Percentiles rank a stretch among this genome's conserved stretches.
Evolutionary conservation across 2,329 filamentous ascomycete genomes (phyloP).

Genomic region (Hirsutella thompsonii): DNA sequence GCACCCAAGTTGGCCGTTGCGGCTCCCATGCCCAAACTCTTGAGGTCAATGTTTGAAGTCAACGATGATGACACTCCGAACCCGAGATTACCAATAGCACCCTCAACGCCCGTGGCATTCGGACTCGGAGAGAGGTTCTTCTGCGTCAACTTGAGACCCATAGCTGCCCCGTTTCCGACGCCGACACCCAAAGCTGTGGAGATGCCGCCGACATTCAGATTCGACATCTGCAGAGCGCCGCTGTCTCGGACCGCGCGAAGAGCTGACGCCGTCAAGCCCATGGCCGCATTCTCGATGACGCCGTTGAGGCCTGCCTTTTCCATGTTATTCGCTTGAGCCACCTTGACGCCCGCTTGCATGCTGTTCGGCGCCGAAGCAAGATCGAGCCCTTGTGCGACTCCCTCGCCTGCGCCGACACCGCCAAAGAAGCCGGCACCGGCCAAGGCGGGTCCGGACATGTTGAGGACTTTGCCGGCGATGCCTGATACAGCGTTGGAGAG

Average conservation of each 20-base stretch:
- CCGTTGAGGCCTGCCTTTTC: constrained; percentile 16
- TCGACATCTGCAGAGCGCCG: constrained; percentile 6
- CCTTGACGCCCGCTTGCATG: constrained; percentile 7
- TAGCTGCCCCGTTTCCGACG: constrained; percentile 11
- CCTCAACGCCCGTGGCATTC: constrained; percentile 9
- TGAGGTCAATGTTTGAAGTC: constrained; percentile 11
- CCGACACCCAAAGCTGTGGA: constrained; percentile 11
- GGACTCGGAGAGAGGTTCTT: constrained; percentile 5
- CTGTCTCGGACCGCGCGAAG: constrained; percentile 12
- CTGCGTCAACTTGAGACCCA: constrained; percentile 10
- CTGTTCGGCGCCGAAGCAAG: constrained; percentile 6
- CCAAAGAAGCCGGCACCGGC: constrained; percentile 11
- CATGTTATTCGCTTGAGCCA: constrained; percentile 15
- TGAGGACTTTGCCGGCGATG: constrained; percentile 2
- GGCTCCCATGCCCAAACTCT: not conserved
- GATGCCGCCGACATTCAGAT: constrained; percentile 5
- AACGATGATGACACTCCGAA: constrained; percentile 15
- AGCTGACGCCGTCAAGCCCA: constrained; percentile 14
- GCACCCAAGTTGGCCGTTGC: not conserved
- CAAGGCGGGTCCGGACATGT: constrained; percentile 2
- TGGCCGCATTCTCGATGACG: constrained; percentile 14
- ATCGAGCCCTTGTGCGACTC: constrained; percentile 11
- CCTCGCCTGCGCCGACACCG: constrained; percentile 12
- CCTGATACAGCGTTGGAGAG: constrained; percentile 1
- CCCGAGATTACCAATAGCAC: constrained; percentile 12